Evolutionary conservation across 306 rosid species (phyloP).

Genomic region (Trifolium repens): DNA sequence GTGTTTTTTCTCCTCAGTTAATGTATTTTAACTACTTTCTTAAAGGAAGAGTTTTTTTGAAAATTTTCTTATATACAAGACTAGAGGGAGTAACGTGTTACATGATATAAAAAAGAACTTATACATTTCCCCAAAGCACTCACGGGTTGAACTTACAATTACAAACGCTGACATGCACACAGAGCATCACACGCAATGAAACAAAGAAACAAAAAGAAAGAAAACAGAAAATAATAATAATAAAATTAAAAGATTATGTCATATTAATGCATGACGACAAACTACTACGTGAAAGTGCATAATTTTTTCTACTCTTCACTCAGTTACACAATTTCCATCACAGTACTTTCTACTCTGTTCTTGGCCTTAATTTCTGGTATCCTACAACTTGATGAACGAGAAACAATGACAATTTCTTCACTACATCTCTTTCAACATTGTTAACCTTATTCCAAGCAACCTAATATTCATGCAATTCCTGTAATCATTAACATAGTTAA

Average conservation of each 20-base stretch:
- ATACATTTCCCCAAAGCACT: slow-evolving; percentile 42
- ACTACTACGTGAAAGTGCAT: slow-evolving; percentile 15
- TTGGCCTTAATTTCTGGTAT: slow-evolving; percentile 31
- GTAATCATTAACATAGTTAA: slow-evolving; percentile 3
- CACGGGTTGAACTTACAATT: slow-evolving; percentile 46
- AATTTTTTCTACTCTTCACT: background rate
- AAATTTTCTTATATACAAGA: too few relatives aligned
- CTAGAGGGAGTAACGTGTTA: background rate
- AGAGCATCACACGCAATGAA: slow-evolving; percentile 22
- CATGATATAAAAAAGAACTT: slow-evolving; percentile 6
- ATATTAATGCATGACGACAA: slow-evolving; percentile 13
- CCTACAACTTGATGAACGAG: slow-evolving; percentile 37
- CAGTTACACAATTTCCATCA: slow-evolving; percentile 5
- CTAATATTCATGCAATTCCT: slow-evolving; percentile 41
- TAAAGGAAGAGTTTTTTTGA: too few relatives aligned
- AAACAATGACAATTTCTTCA: slow-evolving; percentile 30
- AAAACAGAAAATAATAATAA: slow-evolving; percentile 2
- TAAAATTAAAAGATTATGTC: background rate
- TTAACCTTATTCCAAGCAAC: slow-evolving; percentile 41
- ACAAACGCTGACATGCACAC: slow-evolving; percentile 40
- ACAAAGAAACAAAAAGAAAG: slow-evolving; percentile 34
- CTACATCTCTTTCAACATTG: slow-evolving; percentile 35
- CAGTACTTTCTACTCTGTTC: background rate
- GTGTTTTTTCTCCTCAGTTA: too few relatives aligned
- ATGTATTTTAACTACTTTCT: too few relatives aligned